phyloP scores from a whole-genome alignment of 2,329 filamentous ascomycete genomes.

The Fusarium sp. region DNA sequence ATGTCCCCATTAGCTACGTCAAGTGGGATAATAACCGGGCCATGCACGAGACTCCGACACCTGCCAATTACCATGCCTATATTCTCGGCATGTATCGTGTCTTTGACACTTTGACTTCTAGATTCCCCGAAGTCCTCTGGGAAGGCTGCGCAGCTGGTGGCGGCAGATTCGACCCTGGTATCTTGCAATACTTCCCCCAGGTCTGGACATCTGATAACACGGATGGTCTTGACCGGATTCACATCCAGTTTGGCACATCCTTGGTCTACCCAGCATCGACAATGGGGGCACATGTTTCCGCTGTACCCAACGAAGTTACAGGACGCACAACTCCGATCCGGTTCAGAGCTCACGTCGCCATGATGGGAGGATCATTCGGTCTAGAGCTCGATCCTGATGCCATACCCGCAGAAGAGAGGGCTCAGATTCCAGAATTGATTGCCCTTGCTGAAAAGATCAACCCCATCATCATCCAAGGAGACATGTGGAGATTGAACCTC shows the following conservation, averaged over 20 bases:
- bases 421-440: conserved; percentile 65
- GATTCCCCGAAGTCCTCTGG: conserved; percentile 72
- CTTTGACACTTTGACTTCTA: conserved; percentile 68
- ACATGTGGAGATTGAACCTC: conserved; percentile 69
- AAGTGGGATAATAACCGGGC: conserved; percentile 78
- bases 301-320: conserved; percentile 69
- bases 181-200: conserved; percentile 74
- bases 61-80: conserved; percentile 67
- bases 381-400: conserved; percentile 70
- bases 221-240: conserved; percentile 69
- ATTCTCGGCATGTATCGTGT: conserved; percentile 74
- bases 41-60: conserved; percentile 69
- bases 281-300: conserved; percentile 75
- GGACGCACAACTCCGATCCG: conserved; percentile 65
- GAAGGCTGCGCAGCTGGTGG: conserved; percentile 75
- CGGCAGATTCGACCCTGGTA: conserved; percentile 71
- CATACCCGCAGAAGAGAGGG: conserved; percentile 63
- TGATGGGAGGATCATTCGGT: conserved; percentile 77
- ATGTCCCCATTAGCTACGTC: conserved; percentile 67
- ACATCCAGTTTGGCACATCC: conserved; percentile 73
- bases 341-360: conserved; percentile 74
- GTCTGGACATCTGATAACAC: conserved; percentile 75
- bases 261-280: conserved; percentile 71
- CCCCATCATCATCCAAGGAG: conserved; percentile 68
- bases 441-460: conserved; percentile 66